These are phyloP conservation scores for Helicocarpus griseus DNA, from an alignment of 2,329 filamentous ascomycete species.

Conservation along the genomic window DNA sequence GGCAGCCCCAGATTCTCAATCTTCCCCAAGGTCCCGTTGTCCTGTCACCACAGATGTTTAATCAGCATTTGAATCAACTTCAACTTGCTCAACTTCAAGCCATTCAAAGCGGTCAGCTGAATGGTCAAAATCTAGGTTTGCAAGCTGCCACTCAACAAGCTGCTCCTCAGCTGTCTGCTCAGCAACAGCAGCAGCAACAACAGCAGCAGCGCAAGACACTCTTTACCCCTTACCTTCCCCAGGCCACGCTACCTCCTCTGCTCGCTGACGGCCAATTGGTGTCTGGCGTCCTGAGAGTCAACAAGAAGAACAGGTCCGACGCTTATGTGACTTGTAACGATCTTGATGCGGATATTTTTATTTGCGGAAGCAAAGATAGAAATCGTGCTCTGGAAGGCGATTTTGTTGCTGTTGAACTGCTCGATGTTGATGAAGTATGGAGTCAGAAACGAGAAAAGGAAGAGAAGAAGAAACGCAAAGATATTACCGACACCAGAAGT, in stretches of 20 bases:
- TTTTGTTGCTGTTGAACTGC: constrained; percentile 85
- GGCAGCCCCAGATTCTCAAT: constrained; percentile 79
- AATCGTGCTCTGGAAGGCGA: constrained; percentile 96
- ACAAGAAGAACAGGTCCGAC: constrained; percentile 99
- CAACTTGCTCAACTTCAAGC: constrained; percentile 63
- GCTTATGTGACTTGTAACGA: constrained; percentile 94
- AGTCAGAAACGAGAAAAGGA: constrained; percentile 98
- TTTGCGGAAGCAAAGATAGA: constrained; percentile 97
- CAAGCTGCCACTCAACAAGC: constrained; percentile 62
- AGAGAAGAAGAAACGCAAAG: constrained; percentile 99
- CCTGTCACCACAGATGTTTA: constrained; percentile 73
- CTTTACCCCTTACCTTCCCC: constrained; percentile 94
- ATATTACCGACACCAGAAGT: constrained; percentile 83
- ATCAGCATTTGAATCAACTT: constrained; percentile 67
- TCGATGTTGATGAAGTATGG: constrained; percentile 98
- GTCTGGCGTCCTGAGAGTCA: constrained; percentile 90
- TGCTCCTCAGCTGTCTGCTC: constrained; percentile 49
- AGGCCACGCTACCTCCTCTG: constrained; percentile 83
- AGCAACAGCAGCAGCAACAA: constrained; percentile 52
- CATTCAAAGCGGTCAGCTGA: constrained; percentile 69
- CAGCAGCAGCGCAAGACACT: constrained; percentile 95
- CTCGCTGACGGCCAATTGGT: constrained; percentile 89
- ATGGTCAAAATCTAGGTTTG: constrained; percentile 61
- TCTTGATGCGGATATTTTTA: constrained; percentile 96
- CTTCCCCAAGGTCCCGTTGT: constrained; percentile 73